Evolutionary conservation across 2,329 filamentous ascomycete genomes (phyloP).

Genomic region (Lecanicillium sp.): DNA sequence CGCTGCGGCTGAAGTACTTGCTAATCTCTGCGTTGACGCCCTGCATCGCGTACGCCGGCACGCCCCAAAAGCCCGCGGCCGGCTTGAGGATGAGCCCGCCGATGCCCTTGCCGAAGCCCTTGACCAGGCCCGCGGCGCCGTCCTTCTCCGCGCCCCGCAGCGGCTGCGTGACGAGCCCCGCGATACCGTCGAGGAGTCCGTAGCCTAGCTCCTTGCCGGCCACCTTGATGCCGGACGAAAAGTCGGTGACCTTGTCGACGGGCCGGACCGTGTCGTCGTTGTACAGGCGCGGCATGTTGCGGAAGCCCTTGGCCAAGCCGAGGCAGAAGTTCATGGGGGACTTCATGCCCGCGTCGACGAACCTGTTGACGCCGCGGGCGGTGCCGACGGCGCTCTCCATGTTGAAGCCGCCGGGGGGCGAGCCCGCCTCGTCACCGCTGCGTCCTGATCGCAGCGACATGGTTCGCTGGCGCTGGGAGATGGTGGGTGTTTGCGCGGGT

Average conservation of each 20-base stretch:
- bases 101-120: conserved; percentile 76
- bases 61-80: conserved; percentile 64
- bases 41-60: conserved; percentile 78
- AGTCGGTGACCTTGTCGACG: conserved; percentile 70
- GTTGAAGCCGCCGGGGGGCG: conserved; percentile 23
- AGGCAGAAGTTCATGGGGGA: conserved; percentile 81
- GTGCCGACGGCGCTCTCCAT: conserved; percentile 57
- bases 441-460: not conserved
- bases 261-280: conserved; percentile 76
- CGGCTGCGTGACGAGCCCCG: conserved; percentile 75
- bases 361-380: conserved; percentile 61
- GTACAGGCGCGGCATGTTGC: conserved; percentile 80
- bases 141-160: conserved; percentile 50
- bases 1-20: conserved; percentile 62
- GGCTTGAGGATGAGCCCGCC: conserved; percentile 78
- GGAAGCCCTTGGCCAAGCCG: conserved; percentile 76
- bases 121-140: conserved; percentile 56
- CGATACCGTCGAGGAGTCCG: conserved; percentile 75
- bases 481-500: not conserved
- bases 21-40: conserved; percentile 73
- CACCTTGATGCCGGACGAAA: conserved; percentile 68
- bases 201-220: conserved; percentile 73
- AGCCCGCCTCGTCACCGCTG: not conserved
- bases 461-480: not conserved
- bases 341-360: conserved; percentile 69